Percentiles rank a stretch among this genome's conserved stretches.
phyloP scores from a whole-genome alignment of 768 basidiomycete species.

The Tricholoma hemisulphureum region DNA sequence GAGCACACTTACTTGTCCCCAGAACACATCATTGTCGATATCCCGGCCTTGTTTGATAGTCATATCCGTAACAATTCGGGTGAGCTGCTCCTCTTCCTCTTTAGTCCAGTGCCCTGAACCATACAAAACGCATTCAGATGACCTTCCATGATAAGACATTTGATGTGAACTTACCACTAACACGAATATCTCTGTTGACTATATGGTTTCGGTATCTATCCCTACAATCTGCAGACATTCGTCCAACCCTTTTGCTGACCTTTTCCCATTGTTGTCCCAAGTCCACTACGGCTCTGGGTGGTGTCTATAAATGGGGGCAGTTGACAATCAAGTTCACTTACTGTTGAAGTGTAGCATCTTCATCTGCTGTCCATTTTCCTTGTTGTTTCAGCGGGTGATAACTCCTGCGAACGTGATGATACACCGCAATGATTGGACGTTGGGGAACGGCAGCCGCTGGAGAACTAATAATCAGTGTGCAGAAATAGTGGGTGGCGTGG shows the following conservation, averaged over 20 bases:
- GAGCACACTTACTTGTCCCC: conserved; percentile 70
- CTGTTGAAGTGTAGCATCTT: conserved; percentile 66
- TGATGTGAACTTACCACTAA: conserved; percentile 47
- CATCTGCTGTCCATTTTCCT: conserved; percentile 66
- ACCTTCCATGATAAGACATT: not conserved
- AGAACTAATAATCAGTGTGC: conserved; percentile 8
- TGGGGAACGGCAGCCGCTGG: conserved; percentile 68
- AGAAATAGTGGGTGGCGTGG: not conserved
- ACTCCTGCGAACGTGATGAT: conserved; percentile 72
- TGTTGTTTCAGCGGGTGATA: conserved; percentile 69
- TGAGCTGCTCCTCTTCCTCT: conserved; percentile 76
- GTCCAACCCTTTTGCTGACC: conserved; percentile 65
- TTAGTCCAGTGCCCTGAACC: conserved; percentile 73
- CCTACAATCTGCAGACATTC: conserved; percentile 78
- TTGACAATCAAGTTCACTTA: conserved; percentile 32
- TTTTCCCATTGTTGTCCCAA: conserved; percentile 82
- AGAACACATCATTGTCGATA: conserved; percentile 78
- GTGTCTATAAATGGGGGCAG: not conserved
- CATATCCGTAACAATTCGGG: conserved; percentile 71
- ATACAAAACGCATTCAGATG: not conserved
- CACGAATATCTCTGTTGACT: conserved; percentile 60
- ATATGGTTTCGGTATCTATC: conserved; percentile 87
- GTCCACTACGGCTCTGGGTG: conserved; percentile 61
- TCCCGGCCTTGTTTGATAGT: conserved; percentile 70
- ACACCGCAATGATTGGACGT: conserved; percentile 80